Evolutionary conservation across 345 rosid genomes (phyloP).

Genomic region (Boechera divaricarpa): DNA sequence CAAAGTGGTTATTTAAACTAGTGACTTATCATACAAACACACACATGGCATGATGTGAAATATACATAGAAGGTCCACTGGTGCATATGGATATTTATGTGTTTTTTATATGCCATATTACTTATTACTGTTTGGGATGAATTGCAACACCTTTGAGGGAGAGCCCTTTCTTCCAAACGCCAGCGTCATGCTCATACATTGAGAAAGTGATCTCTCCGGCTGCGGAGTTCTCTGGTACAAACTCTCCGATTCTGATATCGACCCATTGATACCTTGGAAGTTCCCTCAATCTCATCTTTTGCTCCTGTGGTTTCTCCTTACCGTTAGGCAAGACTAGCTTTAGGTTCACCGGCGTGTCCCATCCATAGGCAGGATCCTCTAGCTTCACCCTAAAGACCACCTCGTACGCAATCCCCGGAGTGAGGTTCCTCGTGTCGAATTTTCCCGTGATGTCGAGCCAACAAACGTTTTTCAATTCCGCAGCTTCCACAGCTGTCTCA

Average conservation of each 20-base stretch:
- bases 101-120: conserved; percentile 1
- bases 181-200: conserved; percentile 54
- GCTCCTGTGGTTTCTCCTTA: conserved; percentile 40
- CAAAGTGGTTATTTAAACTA: conserved; percentile 18
- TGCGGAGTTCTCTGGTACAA: conserved; percentile 27
- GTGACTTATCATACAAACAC: neutral
- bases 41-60: conserved; percentile 4
- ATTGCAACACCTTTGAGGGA: conserved; percentile 60
- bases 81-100: neutral
- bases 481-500: conserved; percentile 47
- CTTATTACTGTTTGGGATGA: conserved; percentile 47
- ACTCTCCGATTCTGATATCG: conserved; percentile 60
- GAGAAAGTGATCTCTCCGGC: conserved; percentile 57
- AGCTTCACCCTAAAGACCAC: conserved; percentile 56
- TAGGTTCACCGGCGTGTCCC: conserved; percentile 60
- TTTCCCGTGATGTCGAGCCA: conserved; percentile 65
- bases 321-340: conserved; percentile 54
- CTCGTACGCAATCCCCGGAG: conserved; percentile 57
- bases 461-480: conserved; percentile 54
- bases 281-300: conserved; percentile 42
- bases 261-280: conserved; percentile 54
- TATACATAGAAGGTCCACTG: neutral
- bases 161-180: conserved; percentile 71
- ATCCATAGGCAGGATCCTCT: conserved; percentile 55
- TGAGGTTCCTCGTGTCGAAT: conserved; percentile 54